Evolutionary conservation across 768 basidiomycete genomes (phyloP).

Genomic region (Fomitopsis pulvina): DNA sequence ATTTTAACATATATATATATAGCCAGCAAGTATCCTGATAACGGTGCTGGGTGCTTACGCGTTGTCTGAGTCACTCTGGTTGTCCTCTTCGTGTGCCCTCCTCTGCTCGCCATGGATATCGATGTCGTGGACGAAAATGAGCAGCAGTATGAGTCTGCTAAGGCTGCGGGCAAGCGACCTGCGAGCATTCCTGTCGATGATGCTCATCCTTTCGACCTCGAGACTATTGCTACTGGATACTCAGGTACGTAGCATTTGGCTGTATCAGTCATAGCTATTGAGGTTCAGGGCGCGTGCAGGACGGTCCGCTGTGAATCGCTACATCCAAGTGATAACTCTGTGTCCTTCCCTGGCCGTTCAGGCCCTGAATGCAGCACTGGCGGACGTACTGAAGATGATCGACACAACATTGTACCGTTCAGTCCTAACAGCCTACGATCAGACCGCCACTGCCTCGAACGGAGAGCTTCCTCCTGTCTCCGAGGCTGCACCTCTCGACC

Average conservation of each 20-base stretch:
- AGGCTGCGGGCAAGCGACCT: slow-evolving; percentile 8
- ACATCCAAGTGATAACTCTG: slow-evolving; percentile 56
- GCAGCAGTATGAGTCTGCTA: background rate
- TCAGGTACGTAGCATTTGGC: slow-evolving; percentile 41
- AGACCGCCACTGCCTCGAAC: slow-evolving; percentile 22
- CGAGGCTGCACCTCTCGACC: slow-evolving; percentile 50
- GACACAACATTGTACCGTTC: slow-evolving; percentile 57
- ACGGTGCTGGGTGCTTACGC: no score
- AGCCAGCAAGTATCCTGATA: no score
- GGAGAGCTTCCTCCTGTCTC: slow-evolving; percentile 39
- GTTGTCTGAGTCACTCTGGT: no score
- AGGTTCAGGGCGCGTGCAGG: no score
- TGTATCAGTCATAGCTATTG: no score
- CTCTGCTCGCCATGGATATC: slow-evolving; percentile 13
- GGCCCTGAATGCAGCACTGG: slow-evolving; percentile 61
- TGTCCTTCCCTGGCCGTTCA: slow-evolving; percentile 68
- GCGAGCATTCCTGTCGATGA: slow-evolving; percentile 46
- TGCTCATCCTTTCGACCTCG: slow-evolving; percentile 83
- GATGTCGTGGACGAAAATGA: slow-evolving; percentile 8
- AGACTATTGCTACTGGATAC: slow-evolving; percentile 71
- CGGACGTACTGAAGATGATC: slow-evolving; percentile 58
- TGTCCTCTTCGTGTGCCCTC: no score
- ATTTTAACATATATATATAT: no score
- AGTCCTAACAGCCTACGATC: slow-evolving; percentile 50
- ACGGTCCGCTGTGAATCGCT: slow-evolving; percentile 44